Conservation (phyloP, 805 yeast species). For the Candida yuanshanica region DNA sequence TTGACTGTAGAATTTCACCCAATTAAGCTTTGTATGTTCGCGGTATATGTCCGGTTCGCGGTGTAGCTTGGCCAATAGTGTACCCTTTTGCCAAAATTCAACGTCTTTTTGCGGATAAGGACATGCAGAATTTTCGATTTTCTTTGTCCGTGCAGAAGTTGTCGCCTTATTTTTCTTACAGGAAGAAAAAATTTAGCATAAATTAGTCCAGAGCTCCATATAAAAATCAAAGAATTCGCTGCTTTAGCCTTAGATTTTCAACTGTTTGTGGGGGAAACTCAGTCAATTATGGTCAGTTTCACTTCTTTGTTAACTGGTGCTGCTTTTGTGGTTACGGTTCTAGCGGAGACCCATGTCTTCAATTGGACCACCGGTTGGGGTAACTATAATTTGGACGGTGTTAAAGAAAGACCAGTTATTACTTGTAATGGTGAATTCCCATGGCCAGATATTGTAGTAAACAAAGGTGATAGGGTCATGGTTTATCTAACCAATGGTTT, state of each 20-base stretch:
- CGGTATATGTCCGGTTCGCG: not conserved
- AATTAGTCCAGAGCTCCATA: too few species aligned
- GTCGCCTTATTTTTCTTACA: too few species aligned
- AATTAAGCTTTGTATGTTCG: not conserved
- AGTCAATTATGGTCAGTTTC: slow-evolving; percentile 5
- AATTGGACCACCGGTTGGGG: slow-evolving; percentile 34
- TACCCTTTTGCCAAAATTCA: too few species aligned
- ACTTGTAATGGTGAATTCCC: slow-evolving; percentile 55
- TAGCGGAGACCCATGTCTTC: slow-evolving; percentile 22
- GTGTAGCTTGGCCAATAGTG: too few species aligned
- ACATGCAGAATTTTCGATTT: too few species aligned
- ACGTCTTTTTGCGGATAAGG: too few species aligned
- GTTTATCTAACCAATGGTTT: slow-evolving; percentile 35
- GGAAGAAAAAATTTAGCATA: too few species aligned
- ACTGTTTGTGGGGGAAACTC: too few species aligned
- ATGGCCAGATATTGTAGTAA: slow-evolving; percentile 40
- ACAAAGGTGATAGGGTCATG: slow-evolving; percentile 36
- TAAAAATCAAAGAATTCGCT: too few species aligned
- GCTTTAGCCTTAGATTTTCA: too few species aligned
- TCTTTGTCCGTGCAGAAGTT: too few species aligned
- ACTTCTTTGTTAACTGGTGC: slow-evolving; percentile 2
- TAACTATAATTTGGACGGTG: slow-evolving; percentile 53
- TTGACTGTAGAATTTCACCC: not conserved
- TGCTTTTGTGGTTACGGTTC: slow-evolving; percentile 2
- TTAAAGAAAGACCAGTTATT: slow-evolving; percentile 42